Base-by-base conservation (phyloP, 768 basidiomycete species). In the Royoungia palumana region DNA sequence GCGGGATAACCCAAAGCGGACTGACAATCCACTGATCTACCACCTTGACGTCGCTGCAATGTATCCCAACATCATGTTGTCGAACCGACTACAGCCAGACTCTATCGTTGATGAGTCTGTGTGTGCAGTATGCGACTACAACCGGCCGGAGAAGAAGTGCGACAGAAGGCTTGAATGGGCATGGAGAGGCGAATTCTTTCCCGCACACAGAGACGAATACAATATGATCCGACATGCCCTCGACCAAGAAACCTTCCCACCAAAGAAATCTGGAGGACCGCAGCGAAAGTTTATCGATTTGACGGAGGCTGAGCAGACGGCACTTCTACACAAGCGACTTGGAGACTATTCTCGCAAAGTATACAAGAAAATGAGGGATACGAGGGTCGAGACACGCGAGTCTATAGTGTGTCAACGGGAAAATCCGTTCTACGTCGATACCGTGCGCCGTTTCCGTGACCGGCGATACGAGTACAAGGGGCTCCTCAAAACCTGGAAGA, bases 11-110 rank as follows among this genome's bases (percentile, higher is more conserved):
- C 95, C 96, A 0, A 79, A 83, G 46, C 89, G 95, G 13, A 75
- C 76, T 36, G 94, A 98, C 72, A 89, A 84, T 12, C 96, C 96
- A 0, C 82, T 98, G 54, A 98, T 99, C 63, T 99, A 99, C 70
- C 96, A 99, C 68, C 71, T 98, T 61, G 96, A 99, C 61, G 96
- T 99, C 54, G 96, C 96, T 3, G 96, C 96, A 54, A 99, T 99
- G 96, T 98, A 99, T 67, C 96, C 96, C 48, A 99, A 98, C 69
- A 98, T 99, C 81, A 99, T 99, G 96, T 85, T 99, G 75, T 97
- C 94, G 16, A 99, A 99, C 65, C 90, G 96, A 28, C 78, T 99
- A 2, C 96, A 99, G 59, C 96, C 96, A 2, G 96, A 99, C 70
- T 96, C 96, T 2, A 89, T 98, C 73, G 87, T 97, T 10, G 92